phyloP scores from a whole-genome alignment of 345 rosid species.

The thale cress (Arabidopsis thaliana) region TAIR10.1 NC_003074.8:9302001-9302500 shows the following conservation, averaged over 20 bases:
- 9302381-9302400: constrained; percentile 78
- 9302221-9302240: constrained; percentile 21
- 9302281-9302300: constrained; percentile 78
- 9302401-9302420: constrained; percentile 90
- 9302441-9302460: constrained; percentile 91
- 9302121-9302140: constrained; percentile 26
- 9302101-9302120: constrained; percentile 5
- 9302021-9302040: constrained; percentile 38
- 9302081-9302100: constrained; percentile 40
- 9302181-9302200: constrained; percentile 1
- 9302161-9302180: constrained; percentile 41
- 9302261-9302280: constrained; percentile 65
- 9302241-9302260: constrained; percentile 14
- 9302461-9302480: constrained; percentile 92
- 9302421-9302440: constrained; percentile 84
- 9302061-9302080: constrained; percentile 44
- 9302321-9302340: constrained; percentile 49
- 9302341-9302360: constrained; percentile 75
- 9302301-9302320: constrained; percentile 48
- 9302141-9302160: constrained; percentile 38
- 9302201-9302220: background rate
- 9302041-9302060: constrained; percentile 53
- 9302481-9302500: constrained; percentile 71
- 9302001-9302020: constrained; percentile 81
- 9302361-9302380: constrained; percentile 83